A percentile compares a stretch with the other conserved stretches of the same genome.
Conservation (phyloP, 2,329 filamentous ascomycete species). For the Domatiomyces globalis region DNA sequence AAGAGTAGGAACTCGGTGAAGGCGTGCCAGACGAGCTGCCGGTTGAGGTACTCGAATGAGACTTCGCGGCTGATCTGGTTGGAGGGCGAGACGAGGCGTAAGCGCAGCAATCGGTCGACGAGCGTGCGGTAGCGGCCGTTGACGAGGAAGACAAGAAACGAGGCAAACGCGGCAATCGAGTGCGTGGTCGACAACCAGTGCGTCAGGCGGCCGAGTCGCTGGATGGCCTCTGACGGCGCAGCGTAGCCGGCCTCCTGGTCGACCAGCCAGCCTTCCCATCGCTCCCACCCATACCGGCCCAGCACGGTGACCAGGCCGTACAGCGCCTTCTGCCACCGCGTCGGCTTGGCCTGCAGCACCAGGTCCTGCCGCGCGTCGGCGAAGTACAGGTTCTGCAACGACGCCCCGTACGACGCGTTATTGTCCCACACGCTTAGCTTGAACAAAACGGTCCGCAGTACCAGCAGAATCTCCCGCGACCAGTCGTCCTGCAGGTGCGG, state of each 20-base stretch:
- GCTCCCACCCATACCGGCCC: constrained; percentile 78
- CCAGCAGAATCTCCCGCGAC: constrained; percentile 69
- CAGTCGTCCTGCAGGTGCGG: constrained; percentile 69
- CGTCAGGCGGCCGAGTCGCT: constrained; percentile 53
- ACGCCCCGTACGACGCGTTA: constrained; percentile 84
- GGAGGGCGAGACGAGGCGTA: constrained; percentile 72
- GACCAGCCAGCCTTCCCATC: constrained; percentile 78
- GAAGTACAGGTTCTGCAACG: constrained; percentile 80
- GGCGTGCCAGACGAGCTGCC: constrained; percentile 98
- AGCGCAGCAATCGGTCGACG: constrained; percentile 67
- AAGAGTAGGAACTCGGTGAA: constrained; percentile 98
- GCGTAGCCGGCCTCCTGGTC: constrained; percentile 58
- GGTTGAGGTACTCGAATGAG: constrained; percentile 93
- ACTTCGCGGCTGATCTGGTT: constrained; percentile 81
- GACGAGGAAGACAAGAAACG: constrained; percentile 79
- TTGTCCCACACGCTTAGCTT: constrained; percentile 96
- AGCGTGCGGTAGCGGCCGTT: constrained; percentile 86
- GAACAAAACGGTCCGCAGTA: constrained; percentile 66
- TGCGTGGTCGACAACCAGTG: constrained; percentile 57
- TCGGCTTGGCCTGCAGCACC: constrained; percentile 53
- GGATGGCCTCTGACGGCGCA: constrained; percentile 31
- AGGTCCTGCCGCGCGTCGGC: constrained; percentile 61
- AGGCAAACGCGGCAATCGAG: constrained; percentile 65
- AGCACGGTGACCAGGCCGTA: constrained; percentile 79
- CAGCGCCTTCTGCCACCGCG: constrained; percentile 65